Base-by-base conservation (phyloP, 306 rosid genomes). In the Rubus idaeus region DNA sequence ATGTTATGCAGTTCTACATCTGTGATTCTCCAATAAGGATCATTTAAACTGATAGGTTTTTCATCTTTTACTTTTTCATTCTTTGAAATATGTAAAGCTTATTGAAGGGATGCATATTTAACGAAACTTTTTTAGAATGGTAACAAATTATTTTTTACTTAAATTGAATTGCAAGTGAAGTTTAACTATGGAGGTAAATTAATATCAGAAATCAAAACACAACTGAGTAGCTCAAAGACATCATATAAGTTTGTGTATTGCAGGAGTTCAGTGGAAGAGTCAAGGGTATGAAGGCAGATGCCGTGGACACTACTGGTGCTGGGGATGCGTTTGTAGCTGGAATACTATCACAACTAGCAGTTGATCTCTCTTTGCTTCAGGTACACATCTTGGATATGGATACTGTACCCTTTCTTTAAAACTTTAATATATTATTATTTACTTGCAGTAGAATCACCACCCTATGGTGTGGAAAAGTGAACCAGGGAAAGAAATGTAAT, bases 251-350 rank as follows among this genome's bases (percentile, higher is more conserved):
- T 3, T 70, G 2, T 17, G 47, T 3, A 37, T 72, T 84, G 81
- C 93, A 92, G 98, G 91, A 88, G 37, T 95, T 92, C 80, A 84
- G 81, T 75, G 98, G 98, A 23, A 92, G 91, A 86, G 97, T 88
- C 46, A 70, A 78, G 77, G 98, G 97, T 75, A 53, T 89, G 73
- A 89, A 88, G 91, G 98, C 88, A 82, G 93, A 92, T 61, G 91
- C 97, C 14, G 90, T 95, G 76, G 97, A 95, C 87, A 87, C 97
- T 37, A 95, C 98, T 55, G 98, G 97, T 74, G 98, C 98, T 56
- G 98, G 98, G 75, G 98, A 95, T 77, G 96, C 97, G n/a, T 95
- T 95, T 90, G 97, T 95, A 68, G 98, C 98, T 21, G 97, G 97
- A 84, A 78, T 89, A 70, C 77, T 95, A 65, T 89, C 97, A n/a